Percentiles rank a stretch among this genome's conserved stretches.
Conservation (phyloP, 768 basidiomycete species). For the Podaxis carcinomalis region DNA sequence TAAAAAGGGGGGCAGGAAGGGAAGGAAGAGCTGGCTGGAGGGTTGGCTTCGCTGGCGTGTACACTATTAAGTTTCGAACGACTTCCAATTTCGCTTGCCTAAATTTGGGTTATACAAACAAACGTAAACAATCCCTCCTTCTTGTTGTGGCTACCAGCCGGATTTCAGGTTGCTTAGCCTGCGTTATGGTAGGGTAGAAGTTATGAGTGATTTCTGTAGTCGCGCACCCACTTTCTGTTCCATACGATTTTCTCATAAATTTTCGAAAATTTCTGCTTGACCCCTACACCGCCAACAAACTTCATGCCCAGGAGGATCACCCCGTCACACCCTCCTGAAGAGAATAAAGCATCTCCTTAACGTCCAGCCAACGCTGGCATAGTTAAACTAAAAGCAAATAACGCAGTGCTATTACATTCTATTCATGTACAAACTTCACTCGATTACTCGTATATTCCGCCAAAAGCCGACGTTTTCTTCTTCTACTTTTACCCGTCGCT, state of each 20-base stretch:
- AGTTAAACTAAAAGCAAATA: background rate
- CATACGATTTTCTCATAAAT: background rate
- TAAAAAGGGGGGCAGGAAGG: background rate
- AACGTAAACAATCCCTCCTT: background rate
- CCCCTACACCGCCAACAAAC: background rate
- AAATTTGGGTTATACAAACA: constrained; percentile 10
- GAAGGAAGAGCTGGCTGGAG: background rate
- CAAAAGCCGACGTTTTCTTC: background rate
- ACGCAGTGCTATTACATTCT: constrained; percentile 5
- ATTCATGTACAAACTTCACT: background rate
- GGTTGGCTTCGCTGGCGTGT: constrained; percentile 5
- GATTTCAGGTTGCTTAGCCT: background rate
- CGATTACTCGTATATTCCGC: background rate
- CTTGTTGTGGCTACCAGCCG: background rate
- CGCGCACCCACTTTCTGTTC: background rate
- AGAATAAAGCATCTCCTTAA: background rate
- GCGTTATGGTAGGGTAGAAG: background rate
- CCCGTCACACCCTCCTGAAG: background rate
- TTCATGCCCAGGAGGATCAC: background rate
- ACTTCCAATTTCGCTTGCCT: constrained; percentile 4
- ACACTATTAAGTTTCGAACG: constrained; percentile 11
- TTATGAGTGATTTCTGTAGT: background rate
- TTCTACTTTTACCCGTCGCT: background rate
- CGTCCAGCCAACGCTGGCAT: background rate
- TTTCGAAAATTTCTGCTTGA: background rate